Evolutionary conservation across 768 basidiomycete species (phyloP).

Genomic region (Xanthoconium stramineum): DNA sequence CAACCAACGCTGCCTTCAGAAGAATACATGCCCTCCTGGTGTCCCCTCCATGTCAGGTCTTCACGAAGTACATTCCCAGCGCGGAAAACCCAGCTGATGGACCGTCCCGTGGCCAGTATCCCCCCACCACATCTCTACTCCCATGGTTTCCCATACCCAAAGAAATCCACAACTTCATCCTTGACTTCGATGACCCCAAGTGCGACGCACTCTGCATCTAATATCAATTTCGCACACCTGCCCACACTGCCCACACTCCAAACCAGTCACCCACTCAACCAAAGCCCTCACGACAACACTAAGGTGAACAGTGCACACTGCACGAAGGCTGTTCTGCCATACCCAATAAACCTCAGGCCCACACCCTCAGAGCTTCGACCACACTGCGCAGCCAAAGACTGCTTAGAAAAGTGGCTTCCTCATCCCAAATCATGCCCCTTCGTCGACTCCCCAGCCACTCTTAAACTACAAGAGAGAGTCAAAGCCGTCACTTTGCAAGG

Average conservation of each 20-base stretch:
- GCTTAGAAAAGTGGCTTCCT: neutral
- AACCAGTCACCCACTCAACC: neutral
- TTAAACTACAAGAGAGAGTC: neutral
- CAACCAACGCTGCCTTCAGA: constrained; percentile 30
- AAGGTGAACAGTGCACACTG: too few species aligned
- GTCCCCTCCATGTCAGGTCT: neutral
- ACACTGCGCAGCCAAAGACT: neutral
- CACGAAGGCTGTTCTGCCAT: neutral
- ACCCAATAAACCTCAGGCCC: neutral
- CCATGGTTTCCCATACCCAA: neutral
- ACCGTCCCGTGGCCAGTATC: neutral
- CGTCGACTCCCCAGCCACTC: neutral
- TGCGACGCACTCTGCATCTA: neutral
- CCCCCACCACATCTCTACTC: neutral
- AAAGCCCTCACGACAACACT: neutral
- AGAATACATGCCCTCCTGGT: constrained; percentile 13
- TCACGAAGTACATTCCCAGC: neutral
- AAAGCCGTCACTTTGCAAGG: neutral
- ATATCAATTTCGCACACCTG: neutral
- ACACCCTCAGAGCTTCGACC: neutral
- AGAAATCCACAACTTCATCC: neutral
- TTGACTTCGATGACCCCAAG: neutral
- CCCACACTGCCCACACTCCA: neutral
- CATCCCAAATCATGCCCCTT: neutral
- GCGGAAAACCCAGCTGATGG: neutral